These are phyloP conservation scores for Prunus persica DNA, from an alignment of 306 rosid species.

Conservation along the genomic window Prunus_persica_NCBIv2 NC_034015.1:7999501-8000000, in stretches of 20 bases:
- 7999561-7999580: background rate
- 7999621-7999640: too few relatives aligned
- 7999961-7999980: constrained; percentile 1
- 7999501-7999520: background rate
- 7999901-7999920: background rate
- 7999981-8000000: constrained; percentile 56
- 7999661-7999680: background rate
- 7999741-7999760: background rate
- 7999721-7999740: background rate
- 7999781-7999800: background rate
- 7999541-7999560: background rate
- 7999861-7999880: background rate
- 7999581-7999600: background rate
- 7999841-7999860: background rate
- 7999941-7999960: background rate
- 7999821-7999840: background rate
- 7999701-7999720: background rate
- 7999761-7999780: background rate
- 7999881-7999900: background rate
- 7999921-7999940: background rate
- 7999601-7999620: background rate
- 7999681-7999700: background rate
- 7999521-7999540: background rate
- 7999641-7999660: background rate
- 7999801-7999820: background rate